Conservation (phyloP, 108 stramenopile species). For the Skeletonema potamos region DNA sequence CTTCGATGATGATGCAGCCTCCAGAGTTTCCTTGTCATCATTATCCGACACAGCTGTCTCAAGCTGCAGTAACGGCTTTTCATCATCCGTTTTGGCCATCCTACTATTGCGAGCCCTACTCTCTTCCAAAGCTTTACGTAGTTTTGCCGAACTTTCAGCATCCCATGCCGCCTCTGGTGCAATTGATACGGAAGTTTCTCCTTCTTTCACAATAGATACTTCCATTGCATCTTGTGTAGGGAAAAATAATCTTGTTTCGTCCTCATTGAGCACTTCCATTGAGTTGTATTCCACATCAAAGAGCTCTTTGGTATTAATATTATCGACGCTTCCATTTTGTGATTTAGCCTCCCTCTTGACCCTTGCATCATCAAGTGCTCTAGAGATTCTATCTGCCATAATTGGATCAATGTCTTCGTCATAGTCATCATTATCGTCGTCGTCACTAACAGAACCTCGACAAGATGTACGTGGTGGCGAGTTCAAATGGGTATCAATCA, state of each 20-base stretch:
- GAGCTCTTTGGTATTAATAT: background rate
- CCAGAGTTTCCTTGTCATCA: background rate
- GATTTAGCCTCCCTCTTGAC: background rate
- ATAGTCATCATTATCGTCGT: background rate
- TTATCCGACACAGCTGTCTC: slow-evolving; percentile 8
- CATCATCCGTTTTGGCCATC: background rate
- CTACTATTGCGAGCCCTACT: background rate
- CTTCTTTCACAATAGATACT: background rate
- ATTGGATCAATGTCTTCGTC: background rate
- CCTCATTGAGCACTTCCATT: background rate
- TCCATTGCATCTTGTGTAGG: background rate
- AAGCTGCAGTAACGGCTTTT: slow-evolving; percentile 21
- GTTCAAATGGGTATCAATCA: background rate
- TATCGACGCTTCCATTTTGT: background rate
- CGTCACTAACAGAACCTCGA: background rate
- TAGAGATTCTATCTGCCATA: background rate
- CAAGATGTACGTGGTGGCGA: background rate
- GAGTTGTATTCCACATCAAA: background rate
- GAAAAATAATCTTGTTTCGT: background rate
- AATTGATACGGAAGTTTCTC: background rate
- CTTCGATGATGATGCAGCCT: slow-evolving; percentile 11
- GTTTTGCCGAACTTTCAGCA: background rate
- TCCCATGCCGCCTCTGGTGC: background rate
- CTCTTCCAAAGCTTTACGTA: background rate
- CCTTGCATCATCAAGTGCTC: slow-evolving; percentile 1